Conservation (phyloP, 164 flowering plant species). For the Kingdonia uniflora region DNA sequence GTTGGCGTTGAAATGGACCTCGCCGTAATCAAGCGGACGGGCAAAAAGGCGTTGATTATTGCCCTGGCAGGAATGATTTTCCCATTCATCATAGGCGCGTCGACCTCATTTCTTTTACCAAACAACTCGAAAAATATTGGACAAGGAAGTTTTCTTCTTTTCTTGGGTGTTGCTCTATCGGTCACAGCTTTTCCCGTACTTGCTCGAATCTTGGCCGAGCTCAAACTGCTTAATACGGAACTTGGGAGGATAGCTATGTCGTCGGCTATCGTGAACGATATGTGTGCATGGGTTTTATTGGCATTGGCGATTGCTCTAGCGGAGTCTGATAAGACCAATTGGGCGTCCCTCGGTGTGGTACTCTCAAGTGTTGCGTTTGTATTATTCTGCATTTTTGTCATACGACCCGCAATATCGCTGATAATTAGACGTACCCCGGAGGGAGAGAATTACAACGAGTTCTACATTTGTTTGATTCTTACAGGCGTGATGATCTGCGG, state of each 20-base stretch:
- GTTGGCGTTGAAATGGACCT: conserved; percentile 18
- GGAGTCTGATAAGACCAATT: not conserved
- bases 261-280: conserved; percentile 1
- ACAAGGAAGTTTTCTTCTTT: conserved; percentile 1
- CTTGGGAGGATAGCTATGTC: conserved; percentile 3
- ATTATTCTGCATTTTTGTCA: not conserved
- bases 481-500: conserved; percentile 9
- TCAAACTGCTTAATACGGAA: not conserved
- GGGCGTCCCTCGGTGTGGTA: not conserved
- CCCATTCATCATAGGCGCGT: conserved; percentile 10
- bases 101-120: not conserved
- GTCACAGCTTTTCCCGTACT: conserved; percentile 4
- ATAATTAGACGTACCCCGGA: conserved; percentile 1
- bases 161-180: conserved; percentile 1
- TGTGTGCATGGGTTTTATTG: conserved; percentile 2
- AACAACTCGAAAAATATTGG: not conserved
- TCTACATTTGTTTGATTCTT: conserved; percentile 9
- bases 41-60: conserved; percentile 7
- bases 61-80: conserved; percentile 10
- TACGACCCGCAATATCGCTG: conserved; percentile 6
- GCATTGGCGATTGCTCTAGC: conserved; percentile 1
- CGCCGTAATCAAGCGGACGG: not conserved
- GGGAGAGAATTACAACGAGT: conserved; percentile 9
- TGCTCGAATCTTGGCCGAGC: not conserved
- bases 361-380: not conserved